Evolutionary conservation across 805 yeast genomes (phyloP).

Genomic region (Wickerhamomyces sydowiorum): DNA sequence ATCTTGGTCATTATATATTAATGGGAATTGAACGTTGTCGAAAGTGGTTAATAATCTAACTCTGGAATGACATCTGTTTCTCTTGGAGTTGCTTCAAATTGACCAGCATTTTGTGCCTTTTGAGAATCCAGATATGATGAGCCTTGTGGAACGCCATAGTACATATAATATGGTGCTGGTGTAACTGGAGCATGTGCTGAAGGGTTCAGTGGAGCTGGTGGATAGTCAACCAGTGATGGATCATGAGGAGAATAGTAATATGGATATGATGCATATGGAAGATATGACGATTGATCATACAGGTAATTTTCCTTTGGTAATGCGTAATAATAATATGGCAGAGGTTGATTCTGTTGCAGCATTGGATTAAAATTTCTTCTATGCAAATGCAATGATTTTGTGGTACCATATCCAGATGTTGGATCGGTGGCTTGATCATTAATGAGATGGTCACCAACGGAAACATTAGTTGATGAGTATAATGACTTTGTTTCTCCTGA

Average conservation of each 20-base stretch:
- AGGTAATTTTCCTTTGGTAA: conserved; percentile 25
- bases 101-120: conserved; percentile 2
- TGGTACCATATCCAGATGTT: conserved; percentile 10
- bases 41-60: conserved; percentile 1
- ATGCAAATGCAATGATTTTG: conserved; percentile 6
- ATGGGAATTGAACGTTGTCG: too few relatives aligned
- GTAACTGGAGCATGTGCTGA: conserved; percentile 7
- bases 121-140: conserved; percentile 9
- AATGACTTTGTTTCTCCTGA: conserved; percentile 21
- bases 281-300: conserved; percentile 19
- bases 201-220: conserved; percentile 10
- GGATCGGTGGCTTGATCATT: conserved; percentile 13
- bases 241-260: conserved; percentile 21
- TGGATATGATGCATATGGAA: conserved; percentile 19
- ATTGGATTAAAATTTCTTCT: conserved; percentile 10
- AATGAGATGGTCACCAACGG: conserved; percentile 14
- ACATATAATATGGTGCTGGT: conserved; percentile 27
- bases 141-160: conserved; percentile 20
- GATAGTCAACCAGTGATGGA: conserved; percentile 14
- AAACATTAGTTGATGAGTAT: conserved; percentile 19
- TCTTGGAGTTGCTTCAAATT: not conserved
- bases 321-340: conserved; percentile 25
- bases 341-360: conserved; percentile 15
- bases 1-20: too few relatives aligned
- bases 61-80: not conserved